Conservation (phyloP, 2,329 filamentous ascomycete genomes). For the Scolecobasidium constrictum region DNA sequence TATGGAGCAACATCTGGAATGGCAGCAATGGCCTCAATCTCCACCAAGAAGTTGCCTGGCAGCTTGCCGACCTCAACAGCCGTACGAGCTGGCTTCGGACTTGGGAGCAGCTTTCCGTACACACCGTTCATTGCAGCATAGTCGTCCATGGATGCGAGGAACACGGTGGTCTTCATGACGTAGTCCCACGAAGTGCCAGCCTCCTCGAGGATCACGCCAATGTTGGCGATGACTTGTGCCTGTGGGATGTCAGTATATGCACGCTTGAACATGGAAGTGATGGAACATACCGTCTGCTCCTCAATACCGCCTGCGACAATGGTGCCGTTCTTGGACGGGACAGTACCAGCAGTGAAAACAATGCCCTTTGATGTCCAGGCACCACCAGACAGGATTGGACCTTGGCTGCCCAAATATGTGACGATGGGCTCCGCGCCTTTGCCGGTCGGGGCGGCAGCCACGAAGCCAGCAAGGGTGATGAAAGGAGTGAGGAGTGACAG, state of each 20-base stretch:
- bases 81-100: conserved; percentile 21
- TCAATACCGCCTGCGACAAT: conserved; percentile 18
- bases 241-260: no score
- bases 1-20: no score
- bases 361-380: conserved; percentile 22
- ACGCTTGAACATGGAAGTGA: not conserved
- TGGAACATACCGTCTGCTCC: conserved; percentile 18
- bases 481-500: conserved; percentile 15
- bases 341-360: conserved; percentile 21
- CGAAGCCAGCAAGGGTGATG: conserved; percentile 13
- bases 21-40: conserved; percentile 20
- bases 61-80: conserved; percentile 21
- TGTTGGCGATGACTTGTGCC: conserved; percentile 24
- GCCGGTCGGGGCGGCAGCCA: conserved; percentile 14
- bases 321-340: conserved; percentile 19
- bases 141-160: conserved; percentile 22
- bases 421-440: no score
- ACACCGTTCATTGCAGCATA: conserved; percentile 23
- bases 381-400: conserved; percentile 19
- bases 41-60: conserved; percentile 20
- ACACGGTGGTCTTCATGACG: conserved; percentile 23
- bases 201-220: conserved; percentile 19
- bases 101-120: conserved; percentile 20
- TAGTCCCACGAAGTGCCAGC: conserved; percentile 23
- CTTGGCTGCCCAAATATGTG: conserved; percentile 22